Conservation (phyloP, 2,329 filamentous ascomycete genomes). For the Fusarium secorum region DNA sequence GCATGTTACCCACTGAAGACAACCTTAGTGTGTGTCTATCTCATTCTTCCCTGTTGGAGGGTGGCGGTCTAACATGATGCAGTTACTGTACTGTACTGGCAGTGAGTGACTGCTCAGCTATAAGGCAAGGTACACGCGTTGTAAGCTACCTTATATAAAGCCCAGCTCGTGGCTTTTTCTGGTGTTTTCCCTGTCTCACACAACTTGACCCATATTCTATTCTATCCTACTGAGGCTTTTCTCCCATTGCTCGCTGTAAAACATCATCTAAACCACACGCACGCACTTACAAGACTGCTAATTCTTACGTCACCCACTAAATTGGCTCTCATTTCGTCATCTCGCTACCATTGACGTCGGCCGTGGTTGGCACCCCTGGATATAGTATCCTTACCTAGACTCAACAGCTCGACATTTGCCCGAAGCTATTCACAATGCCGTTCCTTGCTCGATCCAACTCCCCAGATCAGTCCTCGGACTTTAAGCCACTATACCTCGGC, state of each 20-base stretch:
- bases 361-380: not conserved
- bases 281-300: not conserved
- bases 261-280: not conserved
- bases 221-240: not conserved
- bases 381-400: not conserved
- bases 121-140: not conserved
- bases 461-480: constrained; percentile 24
- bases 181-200: constrained; percentile 7
- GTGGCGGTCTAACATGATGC: constrained; percentile 36
- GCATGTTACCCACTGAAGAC: constrained; percentile 24
- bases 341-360: constrained; percentile 21
- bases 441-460: constrained; percentile 15
- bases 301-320: not conserved
- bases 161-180: constrained; percentile 23
- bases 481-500: constrained; percentile 78
- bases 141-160: constrained; percentile 15
- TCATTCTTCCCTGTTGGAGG: constrained; percentile 21
- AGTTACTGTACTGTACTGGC: not conserved
- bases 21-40: constrained; percentile 10
- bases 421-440: constrained; percentile 17
- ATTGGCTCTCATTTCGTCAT: constrained; percentile 27
- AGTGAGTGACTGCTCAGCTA: constrained; percentile 4
- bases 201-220: not conserved
- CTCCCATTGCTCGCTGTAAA: not conserved
- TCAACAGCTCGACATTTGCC: not conserved